Evolutionary conservation across 495 filamentous ascomycete species (phyloP), one percentile per base, ranked within the genome.

Genomic region (Cenococcum geophilum): DNA sequence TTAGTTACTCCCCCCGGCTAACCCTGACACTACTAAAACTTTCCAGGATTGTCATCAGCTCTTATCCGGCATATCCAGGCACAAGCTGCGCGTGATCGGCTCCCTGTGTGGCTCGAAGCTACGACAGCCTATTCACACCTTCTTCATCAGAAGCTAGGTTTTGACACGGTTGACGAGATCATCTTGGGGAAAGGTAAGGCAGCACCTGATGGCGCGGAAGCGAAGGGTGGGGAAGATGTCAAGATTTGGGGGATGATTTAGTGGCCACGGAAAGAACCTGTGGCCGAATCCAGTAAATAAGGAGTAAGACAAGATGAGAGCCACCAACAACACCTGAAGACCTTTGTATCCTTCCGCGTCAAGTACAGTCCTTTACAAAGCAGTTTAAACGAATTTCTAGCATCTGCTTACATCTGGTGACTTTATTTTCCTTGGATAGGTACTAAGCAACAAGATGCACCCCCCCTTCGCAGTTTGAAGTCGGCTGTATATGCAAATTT

Each of bases 171-270:
- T 18, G 45, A 14, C 16, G 45, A 49, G 45, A 49, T 49, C 1
- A 14, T n/a, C 5, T 22, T 49, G 6, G 45, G 45, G 9, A 18
- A 49, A n/a, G 45, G 45, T 6, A 22, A 20, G 45, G 45, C 45
- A 1, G 45, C 18, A 14, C 18, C 45, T 9, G 45, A 49, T 18
- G 45, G 45, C 9, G 1, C 45, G 14, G 45, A 20, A 20, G 18
- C 45, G 16, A 18, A 49, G 22, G 45, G 45, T 22, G 45, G 45
- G 18, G 45, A 49, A 8, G 45, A 14, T 18, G 45, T 49, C 45
- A 49, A n/a, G 16, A 49, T 49, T 49, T 49, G 45, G 45, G 45
- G 45, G 5, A 49, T 49, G 45, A 22, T 49, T 18, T 49, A 14
- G 45, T 49, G 45, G 5, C 45, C 45, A 14, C 27, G 6, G 27